Evolutionary conservation across 2,329 filamentous ascomycete genomes (phyloP).

Genomic region (Dothidotthia symphoricarpi): DNA sequence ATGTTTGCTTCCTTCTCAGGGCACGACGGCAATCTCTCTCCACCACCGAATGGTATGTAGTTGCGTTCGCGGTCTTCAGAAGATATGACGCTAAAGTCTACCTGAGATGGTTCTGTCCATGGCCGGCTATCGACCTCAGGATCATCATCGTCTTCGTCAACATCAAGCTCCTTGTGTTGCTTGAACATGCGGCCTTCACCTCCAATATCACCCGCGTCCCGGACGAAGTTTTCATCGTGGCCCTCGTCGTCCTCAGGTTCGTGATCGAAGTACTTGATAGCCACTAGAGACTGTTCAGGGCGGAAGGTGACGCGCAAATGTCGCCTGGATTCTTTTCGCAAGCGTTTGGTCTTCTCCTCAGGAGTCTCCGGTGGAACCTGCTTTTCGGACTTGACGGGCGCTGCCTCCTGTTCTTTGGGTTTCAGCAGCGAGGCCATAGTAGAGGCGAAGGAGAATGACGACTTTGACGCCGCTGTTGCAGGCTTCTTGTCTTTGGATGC

Average conservation of each 20-base stretch:
- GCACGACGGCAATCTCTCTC: slow-evolving; percentile 40
- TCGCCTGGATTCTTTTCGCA: slow-evolving; percentile 70
- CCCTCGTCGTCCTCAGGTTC: slow-evolving; percentile 69
- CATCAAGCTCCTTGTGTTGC: slow-evolving; percentile 63
- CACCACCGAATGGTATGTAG: slow-evolving; percentile 49
- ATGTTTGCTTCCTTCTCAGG: slow-evolving; percentile 47
- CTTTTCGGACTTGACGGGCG: slow-evolving; percentile 53
- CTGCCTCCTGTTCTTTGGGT: slow-evolving; percentile 53
- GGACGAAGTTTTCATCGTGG: slow-evolving; percentile 65
- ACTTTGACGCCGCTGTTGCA: slow-evolving; percentile 25
- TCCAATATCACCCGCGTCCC: slow-evolving; percentile 70
- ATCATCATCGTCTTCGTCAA: slow-evolving; percentile 61
- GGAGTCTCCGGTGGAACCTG: slow-evolving; percentile 60
- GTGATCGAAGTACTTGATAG: slow-evolving; percentile 69
- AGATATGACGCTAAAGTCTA: slow-evolving; percentile 47
- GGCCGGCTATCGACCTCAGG: slow-evolving; percentile 37
- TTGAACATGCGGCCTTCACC: slow-evolving; percentile 59
- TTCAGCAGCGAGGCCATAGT: slow-evolving; percentile 49
- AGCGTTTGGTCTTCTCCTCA: slow-evolving; percentile 64
- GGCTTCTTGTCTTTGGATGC: slow-evolving; percentile 33
- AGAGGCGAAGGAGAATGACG: slow-evolving; percentile 41
- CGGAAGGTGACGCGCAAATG: slow-evolving; percentile 71
- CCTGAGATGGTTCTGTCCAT: slow-evolving; percentile 34
- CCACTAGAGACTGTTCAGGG: slow-evolving; percentile 63
- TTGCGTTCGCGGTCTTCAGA: slow-evolving; percentile 45